A percentile compares a stretch with the other conserved stretches of the same genome.
phyloP scores from a whole-genome alignment of 2,329 filamentous ascomycete species.

The Nectriaceae sp. region DNA sequence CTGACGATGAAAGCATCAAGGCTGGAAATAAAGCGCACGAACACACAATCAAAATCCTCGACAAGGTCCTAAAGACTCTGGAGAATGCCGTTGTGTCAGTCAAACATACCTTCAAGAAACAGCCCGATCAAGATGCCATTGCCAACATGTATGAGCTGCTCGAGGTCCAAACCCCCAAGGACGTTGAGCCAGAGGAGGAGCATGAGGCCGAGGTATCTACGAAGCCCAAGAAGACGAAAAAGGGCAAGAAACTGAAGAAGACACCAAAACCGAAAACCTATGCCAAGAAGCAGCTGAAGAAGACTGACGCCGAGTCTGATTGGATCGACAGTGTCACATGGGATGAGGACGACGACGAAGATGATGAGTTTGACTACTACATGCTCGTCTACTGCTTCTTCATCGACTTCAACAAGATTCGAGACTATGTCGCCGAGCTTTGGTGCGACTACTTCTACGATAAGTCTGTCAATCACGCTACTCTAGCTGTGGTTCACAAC shows the following conservation, averaged over 20 bases:
- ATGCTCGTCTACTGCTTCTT: neutral
- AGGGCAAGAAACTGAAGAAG: neutral
- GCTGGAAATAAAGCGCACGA: neutral
- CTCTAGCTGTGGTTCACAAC: neutral
- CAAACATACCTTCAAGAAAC: neutral
- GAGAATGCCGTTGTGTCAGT: constrained; percentile 1
- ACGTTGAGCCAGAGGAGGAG: neutral
- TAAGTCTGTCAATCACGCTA: neutral
- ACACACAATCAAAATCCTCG: neutral
- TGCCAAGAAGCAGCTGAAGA: neutral
- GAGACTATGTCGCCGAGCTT: neutral
- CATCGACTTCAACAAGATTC: neutral
- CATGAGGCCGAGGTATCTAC: neutral
- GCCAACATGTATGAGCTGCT: neutral
- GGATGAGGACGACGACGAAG: neutral
- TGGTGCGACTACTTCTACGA: constrained; percentile 2
- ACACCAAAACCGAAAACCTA: neutral
- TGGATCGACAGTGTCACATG: neutral
- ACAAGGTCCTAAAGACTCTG: neutral
- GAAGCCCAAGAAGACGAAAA: neutral
- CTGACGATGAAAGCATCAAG: neutral
- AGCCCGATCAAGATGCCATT: neutral
- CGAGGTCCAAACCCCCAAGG: neutral
- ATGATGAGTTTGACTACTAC: neutral
- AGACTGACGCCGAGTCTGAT: neutral